Evolutionary conservation across 208 protist species (phyloP).

Genomic region (Strigomonas culicis): DNA sequence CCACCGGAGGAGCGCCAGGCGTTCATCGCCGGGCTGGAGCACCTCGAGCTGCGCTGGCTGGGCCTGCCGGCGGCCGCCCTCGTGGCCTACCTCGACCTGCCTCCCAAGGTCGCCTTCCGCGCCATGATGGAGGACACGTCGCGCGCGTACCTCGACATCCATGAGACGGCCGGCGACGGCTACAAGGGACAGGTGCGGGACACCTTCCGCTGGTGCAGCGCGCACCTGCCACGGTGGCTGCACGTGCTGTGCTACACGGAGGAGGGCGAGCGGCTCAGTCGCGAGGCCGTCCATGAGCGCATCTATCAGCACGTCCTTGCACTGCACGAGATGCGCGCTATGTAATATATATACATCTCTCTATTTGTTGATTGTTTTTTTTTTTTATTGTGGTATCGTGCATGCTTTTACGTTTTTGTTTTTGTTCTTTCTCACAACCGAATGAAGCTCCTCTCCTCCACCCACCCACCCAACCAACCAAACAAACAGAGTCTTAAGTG

Average conservation of each 20-base stretch:
- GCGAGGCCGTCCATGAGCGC: constrained; percentile 48
- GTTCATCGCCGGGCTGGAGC: constrained; percentile 63
- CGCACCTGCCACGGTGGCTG: constrained; percentile 49
- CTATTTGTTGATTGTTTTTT: constrained; percentile 8
- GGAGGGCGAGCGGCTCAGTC: constrained; percentile 30
- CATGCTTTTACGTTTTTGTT: constrained; percentile 2
- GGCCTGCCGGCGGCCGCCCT: constrained; percentile 54
- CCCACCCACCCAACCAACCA: no score
- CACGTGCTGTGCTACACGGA: constrained; percentile 45
- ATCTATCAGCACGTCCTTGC: neutral
- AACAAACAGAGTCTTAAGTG: no score
- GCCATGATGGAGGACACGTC: constrained; percentile 75
- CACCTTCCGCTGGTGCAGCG: constrained; percentile 84
- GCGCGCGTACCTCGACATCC: constrained; percentile 80
- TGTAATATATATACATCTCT: neutral
- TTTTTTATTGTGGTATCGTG: constrained; percentile 2
- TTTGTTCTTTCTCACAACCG: neutral
- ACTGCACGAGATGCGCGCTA: neutral
- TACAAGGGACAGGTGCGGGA: constrained; percentile 83
- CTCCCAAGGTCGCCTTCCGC: constrained; percentile 50
- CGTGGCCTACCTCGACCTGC: constrained; percentile 86
- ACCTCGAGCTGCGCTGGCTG: constrained; percentile 77
- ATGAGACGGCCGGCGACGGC: constrained; percentile 69
- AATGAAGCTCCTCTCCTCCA: no score
- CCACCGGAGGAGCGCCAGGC: constrained; percentile 40